Conservation (phyloP, 2,329 filamentous ascomycete genomes). For the Fusarium concolor region DNA sequence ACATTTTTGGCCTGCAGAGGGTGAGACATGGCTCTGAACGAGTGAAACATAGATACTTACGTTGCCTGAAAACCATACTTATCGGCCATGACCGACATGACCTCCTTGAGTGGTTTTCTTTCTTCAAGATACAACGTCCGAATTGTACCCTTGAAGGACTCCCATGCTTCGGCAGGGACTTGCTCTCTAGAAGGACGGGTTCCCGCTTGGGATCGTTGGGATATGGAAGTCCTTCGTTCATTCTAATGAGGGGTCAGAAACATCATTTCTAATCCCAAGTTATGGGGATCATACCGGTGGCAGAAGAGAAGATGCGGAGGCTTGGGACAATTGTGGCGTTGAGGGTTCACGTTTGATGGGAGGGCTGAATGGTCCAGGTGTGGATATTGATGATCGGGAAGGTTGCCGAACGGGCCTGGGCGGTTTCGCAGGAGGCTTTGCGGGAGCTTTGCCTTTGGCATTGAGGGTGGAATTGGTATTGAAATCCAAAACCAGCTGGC, state of each 20-base stretch:
- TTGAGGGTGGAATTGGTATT: constrained; percentile 48
- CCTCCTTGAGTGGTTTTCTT: constrained; percentile 63
- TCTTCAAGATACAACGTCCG: constrained; percentile 61
- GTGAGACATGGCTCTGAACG: constrained; percentile 20
- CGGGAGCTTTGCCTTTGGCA: constrained; percentile 51
- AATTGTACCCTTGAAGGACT: constrained; percentile 60
- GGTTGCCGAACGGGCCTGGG: constrained; percentile 44
- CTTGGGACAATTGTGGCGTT: constrained; percentile 46
- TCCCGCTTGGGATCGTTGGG: constrained; percentile 48
- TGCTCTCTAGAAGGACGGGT: constrained; percentile 56
- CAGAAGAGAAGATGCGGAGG: constrained; percentile 40
- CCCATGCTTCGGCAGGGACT: constrained; percentile 61
- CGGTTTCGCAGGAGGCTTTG: constrained; percentile 49
- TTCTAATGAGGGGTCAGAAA: constrained; percentile 38
- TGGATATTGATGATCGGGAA: constrained; percentile 39
- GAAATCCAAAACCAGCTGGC: constrained; percentile 54
- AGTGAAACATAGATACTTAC: constrained; percentile 49
- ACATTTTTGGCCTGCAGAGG: constrained; percentile 62
- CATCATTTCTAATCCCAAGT: too few species aligned
- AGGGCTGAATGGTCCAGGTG: constrained; percentile 42
- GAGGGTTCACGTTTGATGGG: constrained; percentile 49
- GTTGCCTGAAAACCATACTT: constrained; percentile 62
- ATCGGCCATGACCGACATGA: constrained; percentile 64
- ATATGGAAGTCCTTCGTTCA: constrained; percentile 47
- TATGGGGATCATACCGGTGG: constrained; percentile 43